A percentile compares a stretch with the other conserved stretches of the same genome.
These are phyloP conservation scores for Pseudogymnoascus sp. DNA, from an alignment of 2,329 filamentous ascomycete genomes.

Conservation along the genomic window DNA sequence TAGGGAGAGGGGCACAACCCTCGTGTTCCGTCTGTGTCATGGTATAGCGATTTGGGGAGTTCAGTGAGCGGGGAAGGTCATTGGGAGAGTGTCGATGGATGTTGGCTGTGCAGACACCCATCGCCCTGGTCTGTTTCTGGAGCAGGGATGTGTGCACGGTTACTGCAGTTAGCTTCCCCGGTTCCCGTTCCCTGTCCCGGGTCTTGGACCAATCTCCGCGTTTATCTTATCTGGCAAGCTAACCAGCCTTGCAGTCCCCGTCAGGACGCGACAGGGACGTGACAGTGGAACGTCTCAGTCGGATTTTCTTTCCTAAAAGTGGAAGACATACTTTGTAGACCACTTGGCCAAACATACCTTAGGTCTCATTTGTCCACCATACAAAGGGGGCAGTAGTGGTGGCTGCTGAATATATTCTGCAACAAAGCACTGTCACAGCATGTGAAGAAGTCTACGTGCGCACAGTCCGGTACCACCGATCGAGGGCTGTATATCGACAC, in stretches of 20 bases:
- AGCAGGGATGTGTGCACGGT: not conserved
- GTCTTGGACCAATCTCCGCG: not conserved
- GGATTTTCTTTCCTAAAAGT: not conserved
- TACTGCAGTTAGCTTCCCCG: not conserved
- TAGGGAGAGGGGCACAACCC: conserved; percentile 43
- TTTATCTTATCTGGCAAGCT: not conserved
- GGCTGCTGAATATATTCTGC: not conserved
- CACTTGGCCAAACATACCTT: not conserved
- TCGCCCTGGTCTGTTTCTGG: not conserved
- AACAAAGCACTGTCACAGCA: not conserved
- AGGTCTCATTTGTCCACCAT: not conserved
- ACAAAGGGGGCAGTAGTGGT: no score
- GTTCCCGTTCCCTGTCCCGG: not conserved
- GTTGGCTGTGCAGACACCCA: not conserved
- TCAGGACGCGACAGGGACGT: not conserved
- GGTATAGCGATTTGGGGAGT: not conserved
- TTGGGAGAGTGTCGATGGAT: not conserved
- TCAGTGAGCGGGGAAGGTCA: not conserved
- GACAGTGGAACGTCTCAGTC: not conserved
- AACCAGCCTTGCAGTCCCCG: not conserved
- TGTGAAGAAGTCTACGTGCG: not conserved
- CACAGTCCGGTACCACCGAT: not conserved
- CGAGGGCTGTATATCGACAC: not conserved
- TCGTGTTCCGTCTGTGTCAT: conserved; percentile 5
- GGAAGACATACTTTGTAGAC: not conserved